Base-by-base conservation (phyloP, 257 asterid genomes). In the Coffea canephora region DNA sequence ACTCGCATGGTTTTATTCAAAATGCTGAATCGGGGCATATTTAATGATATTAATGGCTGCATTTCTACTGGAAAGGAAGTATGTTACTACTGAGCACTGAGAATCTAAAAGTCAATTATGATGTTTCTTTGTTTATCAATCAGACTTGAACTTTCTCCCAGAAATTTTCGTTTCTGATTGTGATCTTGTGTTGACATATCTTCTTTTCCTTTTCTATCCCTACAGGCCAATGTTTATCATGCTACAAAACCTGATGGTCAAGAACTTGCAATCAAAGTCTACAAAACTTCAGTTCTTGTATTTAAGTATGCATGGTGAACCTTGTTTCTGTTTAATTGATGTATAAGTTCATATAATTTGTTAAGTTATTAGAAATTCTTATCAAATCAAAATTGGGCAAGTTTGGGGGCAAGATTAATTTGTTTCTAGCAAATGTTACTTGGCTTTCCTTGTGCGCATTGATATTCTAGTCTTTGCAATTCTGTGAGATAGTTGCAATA, bases 31-130 rank as follows among this genome's bases (percentile, higher is more conserved):
- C 87, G 95, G 1, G 97, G 95, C 59, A 82, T 91, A 55, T 95
- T 95, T 85, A 88, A 84, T 85, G 93, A 95, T 74, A 95, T 95
- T 80, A 95, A 95, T 76, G 99, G 99, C 73, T 95, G 99, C 88
- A 95, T 95, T 85, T 95, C 99, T 78, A 95, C 99, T 78, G 99
- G 99, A 82, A 95, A 95, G 91, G 99, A 95, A 88, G 99, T 93
- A 87, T 48, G 91, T 83, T 23, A 52, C 43, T 50, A 55, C 36
- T 39, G 57, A 23, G 41, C 46, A 61, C 21, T 12, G 8, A 27
- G 68, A 75, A 66, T 46, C 25, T 62, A 19, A 25, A 43, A 13
- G 5, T 14, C 45, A n/a, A 23, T 39, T 48, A 18, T 45, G 18
- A 21, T 73, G 21, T 87, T 70, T 78, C 34, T 34, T 75, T 43